phyloP scores from a whole-genome alignment of 176 grass and related monocot genomes.

The Avena insularis region DNA sequence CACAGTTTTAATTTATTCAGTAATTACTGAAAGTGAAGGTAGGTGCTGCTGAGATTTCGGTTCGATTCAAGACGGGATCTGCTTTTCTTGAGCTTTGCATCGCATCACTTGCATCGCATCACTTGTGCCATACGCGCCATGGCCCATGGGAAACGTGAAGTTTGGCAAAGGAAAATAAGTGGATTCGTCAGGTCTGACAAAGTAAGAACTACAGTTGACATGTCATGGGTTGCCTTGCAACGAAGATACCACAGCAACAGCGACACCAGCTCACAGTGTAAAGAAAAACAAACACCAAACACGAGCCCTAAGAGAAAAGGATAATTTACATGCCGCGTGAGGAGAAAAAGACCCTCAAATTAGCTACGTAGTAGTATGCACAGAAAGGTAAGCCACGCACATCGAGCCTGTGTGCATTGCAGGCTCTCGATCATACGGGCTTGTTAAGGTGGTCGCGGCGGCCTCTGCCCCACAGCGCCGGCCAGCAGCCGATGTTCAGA shows the following conservation, averaged over 20 bases:
- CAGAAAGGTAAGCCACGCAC: not conserved
- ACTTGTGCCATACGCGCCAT: not conserved
- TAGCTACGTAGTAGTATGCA: not conserved
- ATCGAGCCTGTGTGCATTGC: too few relatives aligned
- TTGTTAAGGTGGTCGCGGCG: not conserved
- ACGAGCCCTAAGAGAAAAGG: not conserved
- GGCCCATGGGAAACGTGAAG: not conserved
- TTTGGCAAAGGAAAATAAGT: not conserved
- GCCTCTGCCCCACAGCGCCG: slow-evolving; percentile 50
- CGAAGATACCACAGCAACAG: not conserved
- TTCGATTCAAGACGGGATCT: not conserved
- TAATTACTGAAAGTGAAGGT: not conserved
- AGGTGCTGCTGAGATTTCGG: not conserved
- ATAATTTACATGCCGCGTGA: not conserved
- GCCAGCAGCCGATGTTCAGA: slow-evolving; percentile 46
- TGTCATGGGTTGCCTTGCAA: not conserved
- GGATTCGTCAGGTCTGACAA: not conserved
- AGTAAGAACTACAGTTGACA: not conserved
- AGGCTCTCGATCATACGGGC: not conserved
- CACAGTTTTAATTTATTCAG: not conserved
- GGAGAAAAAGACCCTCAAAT: not conserved
- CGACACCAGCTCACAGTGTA: not conserved
- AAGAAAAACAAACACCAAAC: not conserved
- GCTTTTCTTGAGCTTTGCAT: not conserved
- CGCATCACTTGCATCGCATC: not conserved